Evolutionary conservation across 345 rosid species (phyloP), one percentile per base, ranked within the genome.

Genomic region (Raphanus raphanistrum): DNA sequence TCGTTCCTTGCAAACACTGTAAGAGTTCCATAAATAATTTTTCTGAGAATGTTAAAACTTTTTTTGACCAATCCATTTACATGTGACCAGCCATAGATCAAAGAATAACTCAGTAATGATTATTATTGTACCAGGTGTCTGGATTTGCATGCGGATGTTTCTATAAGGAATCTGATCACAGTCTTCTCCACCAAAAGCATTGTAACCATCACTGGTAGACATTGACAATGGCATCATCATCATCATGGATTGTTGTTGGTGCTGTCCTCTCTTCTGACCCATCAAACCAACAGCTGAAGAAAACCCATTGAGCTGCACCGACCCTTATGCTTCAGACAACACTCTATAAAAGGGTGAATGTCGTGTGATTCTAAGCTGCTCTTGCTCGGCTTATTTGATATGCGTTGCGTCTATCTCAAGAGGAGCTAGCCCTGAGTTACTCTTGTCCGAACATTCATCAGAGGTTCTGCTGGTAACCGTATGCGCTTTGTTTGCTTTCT

Each of bases 181-280:
- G 73, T 94, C 98, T 84, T 92, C 98, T 17, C 98, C 98, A 17
- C 97, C 97, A 8, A 97, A 92, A 11, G 98, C 92, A 82, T 94
- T 97, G 21, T 92, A 92, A 2, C 96, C 97, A 68, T 94, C 97
- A 64, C 95, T 94, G 61, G 45, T 38, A 38, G 12, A 38, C 45
- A 12, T 38, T 38, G 13, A 38, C 45, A 38, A 38, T 38, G 45
- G 95, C 60, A 94, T 78, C 75, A 88, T 90, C 76, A 76, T 85
- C 66, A 80, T 88, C 79, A 86, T 77, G 35, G 36, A 28, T 55
- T 70, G 74, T 81, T 72, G 69, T 63, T 76, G 64, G 80, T 80
- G 85, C 29, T 62, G 48, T 60, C 81, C 86, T 62, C 70, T 67
- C 9, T 67, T 68, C 67, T 68, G 78, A 27, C 82, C 70, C 48